Conservation (phyloP, 345 rosid genomes). For the Hibiscus trionum region DNA sequence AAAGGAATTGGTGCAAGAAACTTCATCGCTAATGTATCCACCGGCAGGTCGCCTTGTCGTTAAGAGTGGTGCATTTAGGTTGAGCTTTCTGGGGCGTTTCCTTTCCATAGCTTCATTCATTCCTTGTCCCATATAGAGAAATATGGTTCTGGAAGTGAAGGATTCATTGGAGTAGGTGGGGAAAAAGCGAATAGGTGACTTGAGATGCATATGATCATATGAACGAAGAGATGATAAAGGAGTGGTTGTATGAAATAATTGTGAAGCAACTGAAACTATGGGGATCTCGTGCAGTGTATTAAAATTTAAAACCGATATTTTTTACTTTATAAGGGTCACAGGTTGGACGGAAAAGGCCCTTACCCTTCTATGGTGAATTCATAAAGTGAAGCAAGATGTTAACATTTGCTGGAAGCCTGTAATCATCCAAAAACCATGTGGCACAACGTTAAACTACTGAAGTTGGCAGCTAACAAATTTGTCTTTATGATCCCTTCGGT, state of each 20-base stretch:
- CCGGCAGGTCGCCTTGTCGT: conserved; percentile 44
- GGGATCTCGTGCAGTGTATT: conserved; percentile 45
- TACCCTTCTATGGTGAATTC: neutral
- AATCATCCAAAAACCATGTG: conserved; percentile 4
- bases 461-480: neutral
- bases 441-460: neutral
- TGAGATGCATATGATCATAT: conserved; percentile 5
- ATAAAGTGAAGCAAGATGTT: conserved; percentile 12
- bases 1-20: conserved; percentile 13
- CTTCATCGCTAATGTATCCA: conserved; percentile 15
- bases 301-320: conserved; percentile 18
- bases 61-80: conserved; percentile 66
- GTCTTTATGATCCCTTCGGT: neutral
- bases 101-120: conserved; percentile 23
- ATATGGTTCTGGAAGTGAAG: neutral
- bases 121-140: conserved; percentile 3
- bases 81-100: conserved; percentile 42
- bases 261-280: conserved; percentile 28
- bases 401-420: conserved; percentile 9
- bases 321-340: conserved; percentile 42
- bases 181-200: neutral
- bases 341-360: conserved; percentile 14
- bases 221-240: neutral
- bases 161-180: neutral
- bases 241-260: conserved; percentile 26